Conservation (phyloP, 1,284 basidiomycete species). For the Rhodotorula sp. region DNA sequence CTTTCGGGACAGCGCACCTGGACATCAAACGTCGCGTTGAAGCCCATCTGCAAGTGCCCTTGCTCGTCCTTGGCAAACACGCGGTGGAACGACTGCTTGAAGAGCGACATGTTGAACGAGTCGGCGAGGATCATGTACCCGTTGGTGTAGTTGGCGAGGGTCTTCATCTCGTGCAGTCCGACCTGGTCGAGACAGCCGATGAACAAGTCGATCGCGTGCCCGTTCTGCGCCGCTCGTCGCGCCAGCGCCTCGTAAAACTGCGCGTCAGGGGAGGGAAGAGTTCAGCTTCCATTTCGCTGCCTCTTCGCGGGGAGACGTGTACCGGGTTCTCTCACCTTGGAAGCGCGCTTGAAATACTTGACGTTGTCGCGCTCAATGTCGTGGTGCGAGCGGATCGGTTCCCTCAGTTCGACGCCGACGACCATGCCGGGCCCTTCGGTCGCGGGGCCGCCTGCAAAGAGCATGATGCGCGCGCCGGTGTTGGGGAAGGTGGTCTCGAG, state of each 20-base stretch:
- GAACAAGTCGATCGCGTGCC: conserved; percentile 92
- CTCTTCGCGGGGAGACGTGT: no score
- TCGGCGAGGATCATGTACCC: conserved; percentile 95
- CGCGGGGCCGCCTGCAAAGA: conserved; percentile 93
- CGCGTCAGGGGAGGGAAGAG: background rate
- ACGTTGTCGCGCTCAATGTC: conserved; percentile 97
- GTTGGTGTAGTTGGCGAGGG: conserved; percentile 90
- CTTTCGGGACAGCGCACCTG: conserved; percentile 60
- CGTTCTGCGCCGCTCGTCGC: conserved; percentile 91
- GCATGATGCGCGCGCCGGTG: conserved; percentile 93
- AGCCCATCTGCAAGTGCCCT: conserved; percentile 92
- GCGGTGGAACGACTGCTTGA: conserved; percentile 96
- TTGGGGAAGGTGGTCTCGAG: conserved; percentile 95
- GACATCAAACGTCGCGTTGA: conserved; percentile 98
- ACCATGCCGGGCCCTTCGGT: conserved; percentile 98
- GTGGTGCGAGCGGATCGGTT: conserved; percentile 98
- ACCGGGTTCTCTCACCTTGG: conserved; percentile 72
- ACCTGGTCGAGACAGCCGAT: conserved; percentile 98
- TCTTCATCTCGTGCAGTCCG: conserved; percentile 96
- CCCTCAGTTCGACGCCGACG: conserved; percentile 90
- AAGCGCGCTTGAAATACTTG: conserved; percentile 96
- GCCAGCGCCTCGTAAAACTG: conserved; percentile 95
- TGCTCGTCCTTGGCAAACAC: conserved; percentile 93
- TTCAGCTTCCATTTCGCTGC: background rate
- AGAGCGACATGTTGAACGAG: conserved; percentile 97